Evolutionary conservation across 305 asterid genomes (phyloP).

Genomic region (Lippia alba): DNA sequence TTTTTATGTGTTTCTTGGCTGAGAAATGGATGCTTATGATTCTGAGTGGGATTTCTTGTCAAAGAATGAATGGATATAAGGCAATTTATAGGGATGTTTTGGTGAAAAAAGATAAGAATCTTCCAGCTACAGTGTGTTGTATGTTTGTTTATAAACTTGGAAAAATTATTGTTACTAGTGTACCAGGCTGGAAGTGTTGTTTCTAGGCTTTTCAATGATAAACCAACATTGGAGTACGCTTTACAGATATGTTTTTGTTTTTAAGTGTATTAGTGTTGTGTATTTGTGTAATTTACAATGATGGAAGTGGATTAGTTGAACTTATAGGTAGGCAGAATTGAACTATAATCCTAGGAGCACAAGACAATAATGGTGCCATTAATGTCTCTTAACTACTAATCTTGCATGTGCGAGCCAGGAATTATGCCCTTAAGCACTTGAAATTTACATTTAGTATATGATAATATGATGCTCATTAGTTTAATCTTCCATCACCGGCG

Average conservation of each 20-base stretch:
- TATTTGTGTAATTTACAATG: slow-evolving; percentile 8
- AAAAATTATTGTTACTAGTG: neutral
- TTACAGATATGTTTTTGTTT: slow-evolving; percentile 29
- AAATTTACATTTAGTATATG: too few species aligned
- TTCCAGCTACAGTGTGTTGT: slow-evolving; percentile 18
- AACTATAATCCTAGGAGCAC: neutral
- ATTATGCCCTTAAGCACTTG: too few species aligned
- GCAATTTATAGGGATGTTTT: slow-evolving; percentile 16
- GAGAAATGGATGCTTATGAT: neutral
- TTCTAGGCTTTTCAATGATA: slow-evolving; percentile 4
- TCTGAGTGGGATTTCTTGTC: neutral
- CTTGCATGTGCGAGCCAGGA: too few species aligned
- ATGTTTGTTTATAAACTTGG: neutral
- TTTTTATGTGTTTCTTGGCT: neutral
- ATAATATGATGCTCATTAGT: too few species aligned
- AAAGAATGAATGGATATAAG: neutral
- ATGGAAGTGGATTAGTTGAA: slow-evolving; percentile 9
- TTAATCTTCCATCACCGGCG: too few species aligned
- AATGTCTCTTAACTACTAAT: neutral
- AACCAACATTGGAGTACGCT: neutral
- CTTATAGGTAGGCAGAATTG: neutral
- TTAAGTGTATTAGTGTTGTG: neutral
- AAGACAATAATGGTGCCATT: neutral
- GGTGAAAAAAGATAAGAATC: slow-evolving; percentile 27
- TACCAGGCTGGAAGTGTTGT: slow-evolving; percentile 29